Evolutionary conservation across 805 yeast genomes (phyloP), one percentile per base, ranked within the genome.

Genomic region (Candida orba): DNA sequence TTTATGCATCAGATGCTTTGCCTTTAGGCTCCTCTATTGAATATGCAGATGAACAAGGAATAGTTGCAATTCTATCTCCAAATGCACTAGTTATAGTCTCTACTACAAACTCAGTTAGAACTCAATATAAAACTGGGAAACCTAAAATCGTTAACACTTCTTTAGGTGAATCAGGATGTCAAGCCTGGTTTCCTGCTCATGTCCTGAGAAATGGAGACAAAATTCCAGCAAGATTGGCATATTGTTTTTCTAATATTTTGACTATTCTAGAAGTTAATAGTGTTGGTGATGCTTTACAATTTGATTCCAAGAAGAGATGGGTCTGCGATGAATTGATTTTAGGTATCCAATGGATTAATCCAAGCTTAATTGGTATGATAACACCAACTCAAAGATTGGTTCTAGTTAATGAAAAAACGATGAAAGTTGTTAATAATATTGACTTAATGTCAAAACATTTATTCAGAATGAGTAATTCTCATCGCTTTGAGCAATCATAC

Each of bases 111-210:
- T 52, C 71, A 1, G 55, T 67, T 6, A 68, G 65, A 45, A 76
- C 81, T 0, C 85, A 81, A 50, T 71, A 72, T 58, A 76, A 71
- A 54, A 59, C 72, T 4, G 75, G 75, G 0, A 68, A 68, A 44
- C 77, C 84, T 5, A 71, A 66, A 41, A 56, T 55, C 1, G 49
- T 61, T 8, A 52, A 63, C 22, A 54, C 52, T 5, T 37, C 63
- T 0, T 43, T 59, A 31, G 66, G 65, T 0, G 42, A 63, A 24
- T 52, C 69, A 9, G 84, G 81, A 0, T 67, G 75, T 46, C 54
- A 80, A 8, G 61, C 73, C 14, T 83, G 91, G 93, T 80, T 68
- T 51, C 93, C 93, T 0, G 73, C 72, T 10, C 60, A 66, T 4
- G 53, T 53, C 9, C 46, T 44, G 30, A 50, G 49, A 14, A 56